Conservation (phyloP, 768 basidiomycete genomes). For the Russula foetens region DNA sequence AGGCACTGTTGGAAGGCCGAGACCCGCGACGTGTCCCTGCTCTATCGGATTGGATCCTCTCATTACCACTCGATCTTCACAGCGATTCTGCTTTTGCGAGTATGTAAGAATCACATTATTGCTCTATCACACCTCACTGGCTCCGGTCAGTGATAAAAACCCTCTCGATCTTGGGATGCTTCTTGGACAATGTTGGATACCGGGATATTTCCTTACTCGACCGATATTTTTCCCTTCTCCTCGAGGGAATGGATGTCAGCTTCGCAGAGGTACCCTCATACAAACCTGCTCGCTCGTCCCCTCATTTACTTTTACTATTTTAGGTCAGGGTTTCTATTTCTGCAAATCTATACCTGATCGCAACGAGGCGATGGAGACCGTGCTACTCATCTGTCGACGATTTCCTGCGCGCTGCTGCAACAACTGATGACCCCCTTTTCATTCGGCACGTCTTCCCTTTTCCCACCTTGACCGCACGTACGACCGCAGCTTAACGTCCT, state of each 20-base stretch:
- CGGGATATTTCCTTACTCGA: slow-evolving; percentile 63
- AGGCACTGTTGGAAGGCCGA: slow-evolving; percentile 45
- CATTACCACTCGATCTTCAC: slow-evolving; percentile 72
- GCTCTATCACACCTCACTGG: not conserved
- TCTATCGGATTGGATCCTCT: slow-evolving; percentile 69
- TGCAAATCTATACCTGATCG: slow-evolving; percentile 15
- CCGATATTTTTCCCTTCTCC: slow-evolving; percentile 59
- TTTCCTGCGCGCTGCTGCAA: slow-evolving; percentile 10
- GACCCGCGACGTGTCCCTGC: slow-evolving; percentile 74
- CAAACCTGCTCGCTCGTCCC: not conserved
- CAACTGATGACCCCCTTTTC: slow-evolving; percentile 15
- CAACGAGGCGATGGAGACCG: slow-evolving; percentile 17
- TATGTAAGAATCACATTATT: slow-evolving; percentile 30
- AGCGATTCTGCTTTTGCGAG: slow-evolving; percentile 84
- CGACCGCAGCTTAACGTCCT: slow-evolving; percentile 8
- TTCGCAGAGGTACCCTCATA: slow-evolving; percentile 65
- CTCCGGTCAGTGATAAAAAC: slow-evolving; percentile 65
- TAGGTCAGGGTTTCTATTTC: slow-evolving; percentile 13
- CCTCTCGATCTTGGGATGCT: slow-evolving; percentile 52
- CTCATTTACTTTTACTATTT: not conserved
- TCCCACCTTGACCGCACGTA: not conserved
- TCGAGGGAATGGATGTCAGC: slow-evolving; percentile 69
- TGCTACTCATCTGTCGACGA: slow-evolving; percentile 9
- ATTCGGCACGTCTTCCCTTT: slow-evolving; percentile 10
- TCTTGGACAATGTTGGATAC: slow-evolving; percentile 58